Conservation (phyloP, 2,329 filamentous ascomycete species). For the Talaromyces sp. region DNA sequence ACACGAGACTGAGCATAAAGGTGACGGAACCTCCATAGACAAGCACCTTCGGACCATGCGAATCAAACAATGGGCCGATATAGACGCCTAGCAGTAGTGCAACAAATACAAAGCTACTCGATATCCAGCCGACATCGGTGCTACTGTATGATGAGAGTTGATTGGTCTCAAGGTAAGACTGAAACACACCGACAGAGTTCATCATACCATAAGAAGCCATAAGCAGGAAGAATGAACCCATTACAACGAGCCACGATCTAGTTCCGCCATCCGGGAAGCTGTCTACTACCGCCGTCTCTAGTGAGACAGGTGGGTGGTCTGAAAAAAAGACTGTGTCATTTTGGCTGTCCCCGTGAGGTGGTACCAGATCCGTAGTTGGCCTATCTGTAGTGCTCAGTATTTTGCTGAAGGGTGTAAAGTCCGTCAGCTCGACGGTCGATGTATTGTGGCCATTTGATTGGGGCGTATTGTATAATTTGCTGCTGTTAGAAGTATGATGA, state of each 20-base stretch:
- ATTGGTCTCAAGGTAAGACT: conserved; percentile 46
- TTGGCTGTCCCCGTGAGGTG: not conserved
- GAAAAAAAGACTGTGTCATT: not conserved
- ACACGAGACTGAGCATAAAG: conserved; percentile 42
- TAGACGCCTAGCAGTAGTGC: conserved; percentile 45
- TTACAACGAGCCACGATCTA: conserved; percentile 35
- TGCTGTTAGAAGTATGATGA: not conserved
- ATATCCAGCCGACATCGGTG: conserved; percentile 51
- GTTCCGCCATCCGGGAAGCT: conserved; percentile 35
- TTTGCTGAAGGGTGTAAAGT: not conserved
- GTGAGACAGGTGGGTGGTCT: not conserved
- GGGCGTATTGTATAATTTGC: not conserved
- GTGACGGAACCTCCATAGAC: conserved; percentile 37
- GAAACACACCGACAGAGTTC: conserved; percentile 50
- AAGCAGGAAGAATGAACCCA: conserved; percentile 37
- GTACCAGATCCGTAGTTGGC: not conserved
- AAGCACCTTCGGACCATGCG: conserved; percentile 45
- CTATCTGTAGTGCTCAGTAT: not conserved
- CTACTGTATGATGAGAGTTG: conserved; percentile 45
- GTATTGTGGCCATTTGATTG: not conserved
- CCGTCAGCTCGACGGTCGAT: not conserved
- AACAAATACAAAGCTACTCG: conserved; percentile 47
- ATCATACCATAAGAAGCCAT: conserved; percentile 47
- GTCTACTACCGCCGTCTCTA: conserved; percentile 5
- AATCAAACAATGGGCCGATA: conserved; percentile 51